Evolutionary conservation across 1,284 basidiomycete genomes (phyloP).

Genomic region (Singerocomus inundabilis): DNA sequence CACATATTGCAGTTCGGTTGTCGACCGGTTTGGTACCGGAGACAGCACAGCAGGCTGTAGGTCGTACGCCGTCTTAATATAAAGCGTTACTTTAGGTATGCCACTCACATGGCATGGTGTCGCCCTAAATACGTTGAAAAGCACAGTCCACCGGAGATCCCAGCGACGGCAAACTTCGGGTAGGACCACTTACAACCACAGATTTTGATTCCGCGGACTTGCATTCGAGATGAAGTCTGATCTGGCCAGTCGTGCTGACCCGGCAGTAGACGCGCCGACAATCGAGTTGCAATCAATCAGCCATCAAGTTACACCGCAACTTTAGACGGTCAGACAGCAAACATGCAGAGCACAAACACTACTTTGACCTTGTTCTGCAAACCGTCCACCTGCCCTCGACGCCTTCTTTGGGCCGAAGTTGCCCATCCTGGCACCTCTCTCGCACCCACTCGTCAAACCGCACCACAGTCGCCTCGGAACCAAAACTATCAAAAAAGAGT

Average conservation of each 20-base stretch:
- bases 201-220: not conserved
- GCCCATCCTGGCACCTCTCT: conserved; percentile 40
- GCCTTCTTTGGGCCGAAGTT: conserved; percentile 53
- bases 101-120: too few relatives aligned
- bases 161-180: too few relatives aligned
- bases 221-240: not conserved
- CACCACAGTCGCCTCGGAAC: conserved; percentile 34
- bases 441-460: conserved; percentile 48
- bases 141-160: too few relatives aligned
- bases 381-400: conserved; percentile 57
- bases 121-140: too few relatives aligned
- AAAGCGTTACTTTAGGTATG: too few relatives aligned
- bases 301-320: too few relatives aligned
- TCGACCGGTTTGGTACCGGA: too few relatives aligned
- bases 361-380: conserved; percentile 28
- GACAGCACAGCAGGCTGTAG: too few relatives aligned
- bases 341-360: too few relatives aligned
- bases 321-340: not conserved
- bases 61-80: too few relatives aligned
- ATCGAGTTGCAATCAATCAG: not conserved
- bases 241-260: not conserved
- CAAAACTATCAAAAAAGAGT: conserved; percentile 35
- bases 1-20: too few relatives aligned
- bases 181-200: too few relatives aligned
- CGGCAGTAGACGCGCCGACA: not conserved